Conservation (phyloP, 169 alveolate genomes). For the Plasmodium berghei region DNA sequence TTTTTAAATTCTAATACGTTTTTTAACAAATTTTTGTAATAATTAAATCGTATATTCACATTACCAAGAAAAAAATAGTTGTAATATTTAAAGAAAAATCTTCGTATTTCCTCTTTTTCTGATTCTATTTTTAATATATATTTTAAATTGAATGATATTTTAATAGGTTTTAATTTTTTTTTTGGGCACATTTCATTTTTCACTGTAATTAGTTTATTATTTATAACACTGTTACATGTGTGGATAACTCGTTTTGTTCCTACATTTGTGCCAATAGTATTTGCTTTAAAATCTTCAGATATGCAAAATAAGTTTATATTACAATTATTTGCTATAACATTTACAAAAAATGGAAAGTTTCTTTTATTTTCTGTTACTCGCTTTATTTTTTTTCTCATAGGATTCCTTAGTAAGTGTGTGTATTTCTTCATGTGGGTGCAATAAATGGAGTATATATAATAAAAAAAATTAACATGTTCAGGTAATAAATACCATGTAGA, state of each 20-base stretch:
- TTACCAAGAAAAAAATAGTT: conserved; percentile 27
- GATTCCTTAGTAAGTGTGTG: background rate
- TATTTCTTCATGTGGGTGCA: background rate
- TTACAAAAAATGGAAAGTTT: background rate
- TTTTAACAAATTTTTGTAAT: conserved; percentile 3
- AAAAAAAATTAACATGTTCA: conserved; percentile 16
- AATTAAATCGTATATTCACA: conserved; percentile 2
- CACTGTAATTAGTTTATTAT: no score
- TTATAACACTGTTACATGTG: background rate
- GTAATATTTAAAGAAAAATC: background rate
- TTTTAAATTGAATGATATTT: background rate
- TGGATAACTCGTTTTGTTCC: background rate
- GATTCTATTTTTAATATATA: conserved; percentile 14
- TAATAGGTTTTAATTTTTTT: background rate
- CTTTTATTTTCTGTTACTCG: background rate
- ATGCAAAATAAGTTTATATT: conserved; percentile 7
- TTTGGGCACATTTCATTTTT: background rate
- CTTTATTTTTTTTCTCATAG: conserved; percentile 6
- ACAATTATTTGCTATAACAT: background rate
- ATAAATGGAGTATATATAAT: conserved; percentile 13
- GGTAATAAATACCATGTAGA: conserved; percentile 22
- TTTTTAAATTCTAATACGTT: conserved; percentile 13
- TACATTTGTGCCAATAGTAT: no score
- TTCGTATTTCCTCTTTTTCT: background rate
- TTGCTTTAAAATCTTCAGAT: background rate